Evolutionary conservation across 2,329 filamentous ascomycete genomes (phyloP), one percentile per base, ranked within the genome.

Genomic region (Scedosporium apiospermum): DNA sequence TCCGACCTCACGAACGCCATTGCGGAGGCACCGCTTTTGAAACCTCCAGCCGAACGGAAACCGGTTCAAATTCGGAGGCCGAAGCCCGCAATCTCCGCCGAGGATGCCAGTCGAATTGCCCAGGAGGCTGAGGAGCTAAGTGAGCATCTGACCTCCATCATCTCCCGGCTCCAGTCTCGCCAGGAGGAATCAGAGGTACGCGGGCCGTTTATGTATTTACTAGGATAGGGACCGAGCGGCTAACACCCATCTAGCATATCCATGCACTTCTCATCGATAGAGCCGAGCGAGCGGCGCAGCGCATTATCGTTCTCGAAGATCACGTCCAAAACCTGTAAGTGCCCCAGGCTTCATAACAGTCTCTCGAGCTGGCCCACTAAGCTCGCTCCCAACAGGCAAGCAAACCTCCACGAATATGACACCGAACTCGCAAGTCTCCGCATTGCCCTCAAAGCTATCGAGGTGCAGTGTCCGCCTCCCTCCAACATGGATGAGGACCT

Each of bases 381-480:
- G 21, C 65, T 68, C 58, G 67, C 23, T 60, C 63, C 64, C 38
- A 65, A 53, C 64, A 86, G 80, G 67, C 84, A 83, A 69, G 75
- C 80, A 44, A 81, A 86, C 66, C 76, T 82, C 26, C 75, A 80
- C 58, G 78, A 82, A 67, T 81, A 81, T 68, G 82, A 86, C 65
- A 80, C 83, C 49, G 84, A 88, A 69, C 77, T 88, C 30, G 78
- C 82, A 55, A 84, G 84, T 69, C 78, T 86, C 51, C 82, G 84
- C 63, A 82, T 89, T 65, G 81, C 83, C 69, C 77, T 87, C 65
- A 83, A 85, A 66, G 83, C 82, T 23, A 80, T 88, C 66, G 84
- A 88, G 74, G 80, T 85, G 18, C 82, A 85, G 66, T 80, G 80
- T 69, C 76, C 81, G 4, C 71, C 76, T 53, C 78, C 79, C 63